Evolutionary conservation across 768 basidiomycete species (phyloP).

Genomic region (Plicaturopsis crispa): DNA sequence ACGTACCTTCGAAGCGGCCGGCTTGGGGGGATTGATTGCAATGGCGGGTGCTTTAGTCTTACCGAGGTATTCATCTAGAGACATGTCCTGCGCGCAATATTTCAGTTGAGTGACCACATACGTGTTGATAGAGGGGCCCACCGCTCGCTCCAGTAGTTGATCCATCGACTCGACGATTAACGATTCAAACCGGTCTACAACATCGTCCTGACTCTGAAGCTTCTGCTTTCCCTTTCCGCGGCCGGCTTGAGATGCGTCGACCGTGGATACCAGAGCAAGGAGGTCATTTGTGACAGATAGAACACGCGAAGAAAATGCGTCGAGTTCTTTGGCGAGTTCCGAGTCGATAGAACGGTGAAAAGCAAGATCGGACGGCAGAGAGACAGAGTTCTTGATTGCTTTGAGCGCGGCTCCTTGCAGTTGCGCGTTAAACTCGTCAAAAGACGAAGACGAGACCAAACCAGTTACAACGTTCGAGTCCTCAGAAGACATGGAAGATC

Average conservation of each 20-base stretch:
- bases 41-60: slow-evolving; percentile 61
- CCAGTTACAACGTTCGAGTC: no score
- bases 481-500: no score
- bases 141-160: slow-evolving; percentile 75
- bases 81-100: slow-evolving; percentile 54
- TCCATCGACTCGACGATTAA: slow-evolving; percentile 83
- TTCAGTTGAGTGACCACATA: background rate
- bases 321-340: slow-evolving; percentile 60
- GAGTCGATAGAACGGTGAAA: slow-evolving; percentile 87
- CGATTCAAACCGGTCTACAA: slow-evolving; percentile 75
- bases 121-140: slow-evolving; percentile 24
- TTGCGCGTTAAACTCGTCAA: slow-evolving; percentile 45
- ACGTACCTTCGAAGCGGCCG: slow-evolving; percentile 11
- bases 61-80: slow-evolving; percentile 73
- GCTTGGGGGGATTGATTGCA: slow-evolving; percentile 36
- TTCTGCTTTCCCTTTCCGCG: slow-evolving; percentile 48
- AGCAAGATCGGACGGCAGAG: slow-evolving; percentile 66
- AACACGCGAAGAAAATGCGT: slow-evolving; percentile 58
- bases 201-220: slow-evolving; percentile 66
- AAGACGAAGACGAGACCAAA: slow-evolving; percentile 22
- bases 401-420: slow-evolving; percentile 57
- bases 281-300: slow-evolving; percentile 61
- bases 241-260: slow-evolving; percentile 22
- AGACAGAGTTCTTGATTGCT: slow-evolving; percentile 53
- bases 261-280: slow-evolving; percentile 41